These are phyloP conservation scores for Lagenidium sp. DNA, from an alignment of 352 stramenopile genomes.

Conservation along the genomic window DNA sequence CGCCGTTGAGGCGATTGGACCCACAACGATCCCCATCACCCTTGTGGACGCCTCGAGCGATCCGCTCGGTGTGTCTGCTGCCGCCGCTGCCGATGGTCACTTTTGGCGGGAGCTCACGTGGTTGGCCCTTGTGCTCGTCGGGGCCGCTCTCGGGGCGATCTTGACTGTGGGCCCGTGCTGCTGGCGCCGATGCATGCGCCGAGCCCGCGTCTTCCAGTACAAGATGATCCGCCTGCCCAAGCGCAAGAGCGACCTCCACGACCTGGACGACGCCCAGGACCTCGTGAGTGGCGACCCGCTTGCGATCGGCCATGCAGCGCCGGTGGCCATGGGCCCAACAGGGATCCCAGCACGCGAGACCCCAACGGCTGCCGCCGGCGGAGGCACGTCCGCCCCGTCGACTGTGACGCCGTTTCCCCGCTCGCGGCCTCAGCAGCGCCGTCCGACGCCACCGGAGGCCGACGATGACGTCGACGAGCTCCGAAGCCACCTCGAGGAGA, in stretches of 20 bases:
- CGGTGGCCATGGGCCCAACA: too few species aligned
- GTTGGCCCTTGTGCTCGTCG: conserved; percentile 1
- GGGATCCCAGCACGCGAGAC: too few species aligned
- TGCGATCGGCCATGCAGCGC: too few species aligned
- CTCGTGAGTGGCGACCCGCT: too few species aligned
- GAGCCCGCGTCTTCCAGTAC: conserved; percentile 38
- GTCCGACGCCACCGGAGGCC: too few species aligned
- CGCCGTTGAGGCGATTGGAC: conserved; percentile 1
- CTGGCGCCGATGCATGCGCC: conserved; percentile 6
- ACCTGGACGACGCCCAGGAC: background rate
- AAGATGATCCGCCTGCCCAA: conserved; percentile 18
- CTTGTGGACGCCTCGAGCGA: too few species aligned
- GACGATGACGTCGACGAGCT: conserved; percentile 25
- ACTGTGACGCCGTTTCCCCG: too few species aligned
- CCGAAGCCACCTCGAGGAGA: conserved; percentile 28
- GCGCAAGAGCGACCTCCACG: background rate
- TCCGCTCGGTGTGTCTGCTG: background rate
- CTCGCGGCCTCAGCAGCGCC: too few species aligned
- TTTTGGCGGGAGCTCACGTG: conserved; percentile 19
- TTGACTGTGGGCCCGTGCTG: conserved; percentile 15
- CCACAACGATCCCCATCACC: background rate
- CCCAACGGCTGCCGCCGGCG: too few species aligned
- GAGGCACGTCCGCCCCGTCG: too few species aligned
- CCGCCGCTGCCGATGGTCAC: conserved; percentile 5
- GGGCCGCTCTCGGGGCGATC: too few species aligned